Base-by-base conservation (phyloP, 139 green algal species). In the Chlorella sp. region DNA sequence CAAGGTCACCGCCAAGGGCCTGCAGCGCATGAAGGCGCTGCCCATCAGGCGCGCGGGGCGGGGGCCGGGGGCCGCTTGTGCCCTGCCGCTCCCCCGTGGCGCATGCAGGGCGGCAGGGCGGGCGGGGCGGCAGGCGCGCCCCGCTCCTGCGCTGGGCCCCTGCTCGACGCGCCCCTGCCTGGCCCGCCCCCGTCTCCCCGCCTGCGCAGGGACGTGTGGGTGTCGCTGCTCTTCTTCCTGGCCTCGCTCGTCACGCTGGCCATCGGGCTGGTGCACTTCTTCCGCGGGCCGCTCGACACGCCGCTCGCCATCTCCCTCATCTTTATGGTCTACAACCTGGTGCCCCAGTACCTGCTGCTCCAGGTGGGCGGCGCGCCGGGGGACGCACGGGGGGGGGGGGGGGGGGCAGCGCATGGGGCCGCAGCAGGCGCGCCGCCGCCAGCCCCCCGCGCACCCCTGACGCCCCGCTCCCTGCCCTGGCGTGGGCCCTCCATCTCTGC, bases 1-100 rank as follows among this genome's bases (percentile, higher is more conserved):
- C 86, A 90, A 90, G 80, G 86, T 86, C 69, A 90, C 86, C 29
- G 73, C 86, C 38, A 90, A 90, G 77, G 65, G 74, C 58, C 65
- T 87, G 53, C 77, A 83, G 50, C 56, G 61, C 58, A 61, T 86
- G 25, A 68, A 77, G 27, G 73, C 79, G 53, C 56, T 79, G 40
- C 68, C 81, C 38, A 38, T 86, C 21, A 56, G 70, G 70, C 60
- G 40, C 21, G 46, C 1, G 11, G 33, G 40, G 2, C 7, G 8
- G 12, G 42, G n/a, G 42, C 42, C 48, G 48, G 15, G 48, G n/a
- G n/a, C n/a, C n/a, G n/a, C n/a, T n/a, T n/a, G n/a, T n/a, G n/a
- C n/a, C n/a, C n/a, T n/a, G n/a, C n/a, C n/a, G n/a, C n/a, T n/a
- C n/a, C n/a, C n/a, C n/a, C n/a, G n/a, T 70, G 11, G 14, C 41